Evolutionary conservation across 371 early-diverging fungal genomes (phyloP).

Genomic region (Syncephalastrum monosporum): DNA sequence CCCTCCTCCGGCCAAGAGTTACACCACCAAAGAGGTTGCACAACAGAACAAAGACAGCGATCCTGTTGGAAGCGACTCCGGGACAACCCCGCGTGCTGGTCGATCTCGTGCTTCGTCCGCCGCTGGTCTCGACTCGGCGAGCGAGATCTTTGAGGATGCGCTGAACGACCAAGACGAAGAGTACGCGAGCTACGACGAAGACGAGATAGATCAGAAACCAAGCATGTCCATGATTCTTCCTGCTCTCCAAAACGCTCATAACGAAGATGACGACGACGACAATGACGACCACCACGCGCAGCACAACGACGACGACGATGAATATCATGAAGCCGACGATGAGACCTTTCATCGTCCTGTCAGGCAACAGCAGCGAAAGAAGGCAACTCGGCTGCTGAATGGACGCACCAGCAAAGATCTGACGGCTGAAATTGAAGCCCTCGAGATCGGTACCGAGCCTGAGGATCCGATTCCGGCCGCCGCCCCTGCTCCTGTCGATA

Average conservation of each 20-base stretch:
- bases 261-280: constrained; percentile 6
- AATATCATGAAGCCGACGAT: constrained; percentile 2
- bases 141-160: constrained; percentile 25
- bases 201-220: neutral
- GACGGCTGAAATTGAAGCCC: constrained; percentile 10
- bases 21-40: neutral
- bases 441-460: constrained; percentile 5
- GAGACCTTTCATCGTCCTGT: neutral
- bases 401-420: constrained; percentile 2
- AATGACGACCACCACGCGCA: neutral
- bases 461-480: neutral
- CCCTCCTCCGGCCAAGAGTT: neutral
- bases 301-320: neutral
- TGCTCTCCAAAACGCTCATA: neutral
- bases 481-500: constrained; percentile 8
- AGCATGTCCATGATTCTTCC: constrained; percentile 8
- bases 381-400: neutral
- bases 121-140: constrained; percentile 19
- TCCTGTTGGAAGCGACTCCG: constrained; percentile 8
- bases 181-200: neutral
- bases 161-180: constrained; percentile 14
- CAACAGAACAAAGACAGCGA: neutral
- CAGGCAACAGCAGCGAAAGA: neutral
- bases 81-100: constrained; percentile 14
- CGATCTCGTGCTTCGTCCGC: constrained; percentile 21